Evolutionary conservation across 164 flowering plant genomes (phyloP).

Genomic region (Berberis thunbergii): DNA sequence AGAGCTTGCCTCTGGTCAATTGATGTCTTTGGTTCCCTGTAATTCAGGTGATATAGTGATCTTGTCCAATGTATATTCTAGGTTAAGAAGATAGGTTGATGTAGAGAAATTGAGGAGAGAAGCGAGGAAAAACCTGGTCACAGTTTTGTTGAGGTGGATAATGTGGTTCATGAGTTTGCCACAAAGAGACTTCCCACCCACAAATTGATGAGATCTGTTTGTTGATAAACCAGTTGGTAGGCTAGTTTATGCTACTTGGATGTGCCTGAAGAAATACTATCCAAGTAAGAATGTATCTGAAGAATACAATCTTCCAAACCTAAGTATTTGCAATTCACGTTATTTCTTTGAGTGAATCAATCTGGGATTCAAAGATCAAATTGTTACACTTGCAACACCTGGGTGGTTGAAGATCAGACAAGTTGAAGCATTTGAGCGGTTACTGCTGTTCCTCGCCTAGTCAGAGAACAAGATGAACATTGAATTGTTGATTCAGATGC

Average conservation of each 20-base stretch:
- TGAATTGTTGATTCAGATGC: too few species aligned
- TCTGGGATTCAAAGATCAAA: too few species aligned
- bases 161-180: constrained; percentile 11
- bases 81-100: constrained; percentile 15
- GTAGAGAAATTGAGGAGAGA: constrained; percentile 14
- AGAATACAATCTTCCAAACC: too few species aligned
- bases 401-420: too few species aligned
- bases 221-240: constrained; percentile 7
- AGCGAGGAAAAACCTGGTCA: constrained; percentile 7
- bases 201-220: constrained; percentile 7
- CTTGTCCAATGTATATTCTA: constrained; percentile 12
- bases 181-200: constrained; percentile 4
- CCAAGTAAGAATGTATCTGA: too few species aligned
- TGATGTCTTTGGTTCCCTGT: background rate
- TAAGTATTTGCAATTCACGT: too few species aligned
- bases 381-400: too few species aligned
- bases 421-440: too few species aligned
- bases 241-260: background rate
- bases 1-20: background rate
- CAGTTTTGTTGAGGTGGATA: constrained; percentile 9
- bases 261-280: background rate
- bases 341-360: too few species aligned
- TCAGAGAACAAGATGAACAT: too few species aligned
- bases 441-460: too few species aligned
- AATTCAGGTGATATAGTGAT: constrained; percentile 15